A percentile compares a stretch with the other conserved stretches of the same genome.
Conservation (phyloP, 2,329 filamentous ascomycete species). For the Fusarium sp. region DNA sequence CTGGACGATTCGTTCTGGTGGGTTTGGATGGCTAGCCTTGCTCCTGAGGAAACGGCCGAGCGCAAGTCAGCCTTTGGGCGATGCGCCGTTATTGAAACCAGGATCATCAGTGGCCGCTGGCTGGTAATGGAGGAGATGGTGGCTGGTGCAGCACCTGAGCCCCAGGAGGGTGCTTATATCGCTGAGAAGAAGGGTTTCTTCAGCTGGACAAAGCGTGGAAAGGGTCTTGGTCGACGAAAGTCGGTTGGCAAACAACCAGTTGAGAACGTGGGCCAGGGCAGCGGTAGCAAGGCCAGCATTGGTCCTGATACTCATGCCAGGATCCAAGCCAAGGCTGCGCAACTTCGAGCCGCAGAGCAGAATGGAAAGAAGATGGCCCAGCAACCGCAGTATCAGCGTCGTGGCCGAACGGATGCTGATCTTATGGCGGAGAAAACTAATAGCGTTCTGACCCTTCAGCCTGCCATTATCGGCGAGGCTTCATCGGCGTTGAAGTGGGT, state of each 20-base stretch:
- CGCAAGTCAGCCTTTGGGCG: slow-evolving; percentile 94
- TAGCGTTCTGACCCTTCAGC: slow-evolving; percentile 89
- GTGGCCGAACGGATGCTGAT: slow-evolving; percentile 67
- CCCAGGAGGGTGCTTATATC: slow-evolving; percentile 86
- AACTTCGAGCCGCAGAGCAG: slow-evolving; percentile 78
- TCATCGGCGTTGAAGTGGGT: slow-evolving; percentile 98
- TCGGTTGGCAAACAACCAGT: slow-evolving; percentile 72
- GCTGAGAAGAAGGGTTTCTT: slow-evolving; percentile 96
- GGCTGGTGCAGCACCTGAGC: slow-evolving; percentile 88
- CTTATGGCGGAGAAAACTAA: slow-evolving; percentile 78
- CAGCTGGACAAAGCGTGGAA: slow-evolving; percentile 80
- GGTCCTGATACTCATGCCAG: slow-evolving; percentile 91
- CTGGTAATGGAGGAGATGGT: slow-evolving; percentile 96
- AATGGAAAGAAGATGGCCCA: slow-evolving; percentile 62
- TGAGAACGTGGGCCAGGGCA: slow-evolving; percentile 57
- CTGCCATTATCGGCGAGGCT: slow-evolving; percentile 84
- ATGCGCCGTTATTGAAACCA: slow-evolving; percentile 91
- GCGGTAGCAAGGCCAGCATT: slow-evolving; percentile 83
- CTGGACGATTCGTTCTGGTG: slow-evolving; percentile 99
- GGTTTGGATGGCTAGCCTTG: slow-evolving; percentile 98
- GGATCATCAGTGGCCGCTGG: slow-evolving; percentile 85
- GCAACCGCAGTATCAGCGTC: slow-evolving; percentile 55
- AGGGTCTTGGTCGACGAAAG: slow-evolving; percentile 72
- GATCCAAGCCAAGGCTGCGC: slow-evolving; percentile 90
- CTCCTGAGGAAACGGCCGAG: slow-evolving; percentile 84